Conservation (phyloP, 495 filamentous ascomycete genomes). For the Penicillium argentinense region DNA sequence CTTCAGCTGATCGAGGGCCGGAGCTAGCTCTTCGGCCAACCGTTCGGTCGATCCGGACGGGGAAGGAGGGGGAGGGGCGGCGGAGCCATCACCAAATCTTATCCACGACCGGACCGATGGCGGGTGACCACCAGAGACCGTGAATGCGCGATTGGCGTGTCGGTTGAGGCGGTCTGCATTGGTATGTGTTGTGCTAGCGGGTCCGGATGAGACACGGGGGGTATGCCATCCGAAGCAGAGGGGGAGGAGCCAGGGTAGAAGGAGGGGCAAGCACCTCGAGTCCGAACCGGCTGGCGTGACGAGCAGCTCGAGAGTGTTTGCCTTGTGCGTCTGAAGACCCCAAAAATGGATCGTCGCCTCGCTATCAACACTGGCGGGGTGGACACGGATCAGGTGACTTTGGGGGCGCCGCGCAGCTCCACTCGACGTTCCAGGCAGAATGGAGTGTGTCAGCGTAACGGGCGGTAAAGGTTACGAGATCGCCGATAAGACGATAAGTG, state of each 20-base stretch:
- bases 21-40: conserved; percentile 59
- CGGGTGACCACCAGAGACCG: conserved; percentile 43
- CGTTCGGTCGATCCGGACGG: conserved; percentile 59
- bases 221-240: conserved; percentile 5
- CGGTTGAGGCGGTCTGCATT: conserved; percentile 44
- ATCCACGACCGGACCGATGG: conserved; percentile 40
- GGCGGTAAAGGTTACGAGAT: no score
- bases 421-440: no score
- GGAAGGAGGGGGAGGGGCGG: conserved; percentile 56
- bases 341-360: conserved; percentile 15
- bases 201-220: conserved; percentile 17
- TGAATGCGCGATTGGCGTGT: conserved; percentile 34
- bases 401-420: conserved; percentile 8
- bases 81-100: conserved; percentile 41
- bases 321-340: conserved; percentile 2
- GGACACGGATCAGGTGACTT: conserved; percentile 25
- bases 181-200: conserved; percentile 30
- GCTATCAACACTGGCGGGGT: conserved; percentile 19
- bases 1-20: conserved; percentile 55
- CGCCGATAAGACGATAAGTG: conserved; percentile 3
- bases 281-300: conserved; percentile 1
- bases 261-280: conserved; percentile 1
- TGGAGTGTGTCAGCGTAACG: no score
- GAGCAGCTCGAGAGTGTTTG: conserved; percentile 1
- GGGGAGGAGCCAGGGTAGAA: background rate